These are phyloP conservation scores for Chaetomium globosum DNA, from an alignment of 2,329 filamentous ascomycete species.

Conservation along the genomic window DNA sequence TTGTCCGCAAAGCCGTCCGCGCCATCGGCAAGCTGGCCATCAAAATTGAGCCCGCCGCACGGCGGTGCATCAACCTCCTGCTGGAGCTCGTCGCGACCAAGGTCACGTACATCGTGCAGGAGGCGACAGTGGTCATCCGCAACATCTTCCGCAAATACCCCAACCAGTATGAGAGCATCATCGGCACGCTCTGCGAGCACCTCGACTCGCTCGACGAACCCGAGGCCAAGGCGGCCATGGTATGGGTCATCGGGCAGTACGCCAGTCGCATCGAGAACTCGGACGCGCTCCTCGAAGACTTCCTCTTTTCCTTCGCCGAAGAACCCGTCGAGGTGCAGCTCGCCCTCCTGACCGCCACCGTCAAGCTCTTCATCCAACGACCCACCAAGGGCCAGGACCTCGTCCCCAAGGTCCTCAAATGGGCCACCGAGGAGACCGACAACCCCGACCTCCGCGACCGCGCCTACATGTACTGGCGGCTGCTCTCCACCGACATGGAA, in stretches of 20 bases:
- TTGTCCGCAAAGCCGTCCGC: constrained; percentile 94
- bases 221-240: constrained; percentile 97
- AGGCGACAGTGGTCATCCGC: constrained; percentile 96
- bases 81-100: constrained; percentile 96
- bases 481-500: constrained; percentile 87
- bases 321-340: constrained; percentile 96
- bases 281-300: constrained; percentile 90
- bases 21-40: constrained; percentile 98
- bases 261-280: constrained; percentile 97
- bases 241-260: constrained; percentile 99
- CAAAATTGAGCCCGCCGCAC: constrained; percentile 94
- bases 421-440: constrained; percentile 99
- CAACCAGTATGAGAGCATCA: constrained; percentile 98
- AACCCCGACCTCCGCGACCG: constrained; percentile 94
- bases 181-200: constrained; percentile 91
- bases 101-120: constrained; percentile 97
- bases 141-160: constrained; percentile 99
- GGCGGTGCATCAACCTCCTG: constrained; percentile 87
- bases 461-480: constrained; percentile 99
- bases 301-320: constrained; percentile 88
- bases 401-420: constrained; percentile 93
- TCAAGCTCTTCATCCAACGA: constrained; percentile 96
- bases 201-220: constrained; percentile 95
- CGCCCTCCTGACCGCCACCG: constrained; percentile 89
- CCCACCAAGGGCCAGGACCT: constrained; percentile 92